phyloP scores from a whole-genome alignment of 2,329 filamentous ascomycete genomes.

The Aureobasidium sp. region DNA sequence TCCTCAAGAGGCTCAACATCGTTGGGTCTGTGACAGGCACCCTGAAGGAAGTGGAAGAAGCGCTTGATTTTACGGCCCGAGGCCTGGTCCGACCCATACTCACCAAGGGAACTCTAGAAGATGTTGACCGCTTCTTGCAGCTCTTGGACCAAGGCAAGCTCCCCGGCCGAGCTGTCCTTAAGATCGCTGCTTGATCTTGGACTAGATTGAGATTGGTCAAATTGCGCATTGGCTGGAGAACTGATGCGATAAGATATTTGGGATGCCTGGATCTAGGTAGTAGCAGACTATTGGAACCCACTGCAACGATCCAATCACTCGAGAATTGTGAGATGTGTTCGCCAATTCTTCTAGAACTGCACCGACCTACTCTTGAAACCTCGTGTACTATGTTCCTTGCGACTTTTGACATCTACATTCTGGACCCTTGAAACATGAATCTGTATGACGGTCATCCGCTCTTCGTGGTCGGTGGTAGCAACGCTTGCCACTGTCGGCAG shows the following conservation, averaged over 20 bases:
- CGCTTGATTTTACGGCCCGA: constrained; percentile 39
- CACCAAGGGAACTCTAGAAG: constrained; percentile 32
- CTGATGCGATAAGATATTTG: not conserved
- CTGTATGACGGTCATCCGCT: not conserved
- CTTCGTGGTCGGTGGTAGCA: not conserved
- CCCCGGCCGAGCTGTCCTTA: constrained; percentile 36
- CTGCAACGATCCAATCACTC: no score
- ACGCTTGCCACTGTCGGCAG: not conserved
- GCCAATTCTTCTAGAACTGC: not conserved
- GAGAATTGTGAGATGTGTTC: not conserved
- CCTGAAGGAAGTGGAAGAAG: constrained; percentile 41
- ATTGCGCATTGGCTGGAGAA: not conserved
- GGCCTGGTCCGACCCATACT: constrained; percentile 36
- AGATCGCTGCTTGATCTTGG: constrained; percentile 23
- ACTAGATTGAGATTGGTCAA: not conserved
- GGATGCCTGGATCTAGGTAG: not conserved
- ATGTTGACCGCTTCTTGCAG: constrained; percentile 35
- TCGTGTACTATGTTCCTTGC: not conserved
- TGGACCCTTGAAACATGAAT: not conserved
- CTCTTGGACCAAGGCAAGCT: constrained; percentile 35
- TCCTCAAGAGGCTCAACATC: constrained; percentile 36
- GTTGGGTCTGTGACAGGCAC: constrained; percentile 39
- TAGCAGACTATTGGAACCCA: not conserved
- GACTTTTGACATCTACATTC: not conserved
- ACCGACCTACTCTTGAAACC: not conserved